Evolutionary conservation across 2,329 filamentous ascomycete genomes (phyloP).

Genomic region (Alternaria brassicae): DNA sequence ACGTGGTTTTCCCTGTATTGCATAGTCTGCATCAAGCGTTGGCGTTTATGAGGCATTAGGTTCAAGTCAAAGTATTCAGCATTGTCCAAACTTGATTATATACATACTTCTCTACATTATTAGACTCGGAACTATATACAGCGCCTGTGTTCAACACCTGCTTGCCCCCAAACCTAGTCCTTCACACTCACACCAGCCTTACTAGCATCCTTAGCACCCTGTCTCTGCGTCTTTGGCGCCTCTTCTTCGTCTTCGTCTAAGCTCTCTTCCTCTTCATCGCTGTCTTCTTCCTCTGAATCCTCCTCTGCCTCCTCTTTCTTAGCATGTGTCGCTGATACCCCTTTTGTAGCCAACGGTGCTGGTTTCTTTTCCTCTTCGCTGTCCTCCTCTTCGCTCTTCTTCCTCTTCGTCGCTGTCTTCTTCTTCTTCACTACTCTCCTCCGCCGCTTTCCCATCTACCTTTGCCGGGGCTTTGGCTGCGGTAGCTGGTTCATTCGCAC

Average conservation of each 20-base stretch:
- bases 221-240: constrained; percentile 29
- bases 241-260: constrained; percentile 16
- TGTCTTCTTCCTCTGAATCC: constrained; percentile 12
- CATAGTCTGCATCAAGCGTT: background rate
- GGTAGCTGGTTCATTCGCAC: background rate
- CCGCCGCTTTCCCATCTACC: background rate
- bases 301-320: constrained; percentile 17
- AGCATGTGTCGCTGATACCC: background rate
- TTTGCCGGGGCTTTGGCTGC: background rate
- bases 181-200: constrained; percentile 50
- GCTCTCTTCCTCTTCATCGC: constrained; percentile 13
- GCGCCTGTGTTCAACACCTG: background rate
- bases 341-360: background rate
- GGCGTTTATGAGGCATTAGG: background rate
- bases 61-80: background rate
- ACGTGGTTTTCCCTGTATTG: background rate
- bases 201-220: constrained; percentile 33
- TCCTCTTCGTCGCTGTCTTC: constrained; percentile 3
- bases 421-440: background rate
- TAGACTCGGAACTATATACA: background rate
- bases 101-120: background rate
- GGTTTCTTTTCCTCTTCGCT: constrained; percentile 23
- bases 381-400: constrained; percentile 13
- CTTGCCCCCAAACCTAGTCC: constrained; percentile 29
- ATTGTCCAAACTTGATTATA: background rate